Evolutionary conservation across 1,284 basidiomycete genomes (phyloP), one percentile per base, ranked within the genome.

Genomic region (Ustilago curta): DNA sequence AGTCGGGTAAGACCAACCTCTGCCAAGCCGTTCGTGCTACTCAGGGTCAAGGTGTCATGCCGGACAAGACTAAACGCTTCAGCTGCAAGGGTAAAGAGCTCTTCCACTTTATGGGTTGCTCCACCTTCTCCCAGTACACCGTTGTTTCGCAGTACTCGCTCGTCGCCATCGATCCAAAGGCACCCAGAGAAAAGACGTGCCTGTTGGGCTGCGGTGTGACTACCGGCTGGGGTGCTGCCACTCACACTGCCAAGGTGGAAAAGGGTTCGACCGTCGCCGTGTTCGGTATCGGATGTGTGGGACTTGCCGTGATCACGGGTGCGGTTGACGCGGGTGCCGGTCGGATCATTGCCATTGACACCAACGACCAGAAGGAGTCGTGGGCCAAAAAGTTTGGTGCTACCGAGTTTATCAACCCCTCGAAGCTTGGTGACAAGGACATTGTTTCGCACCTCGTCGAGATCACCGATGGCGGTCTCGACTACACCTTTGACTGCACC

Each of bases 111-210:
- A 99, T 99, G 97, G 96, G 96, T 50, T 94, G 92, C 23, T 97
- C 95, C 48, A 97, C 96, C 5, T 99, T 99, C 88, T 95, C 94
- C 25, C 95, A 99, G 86, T 99, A 99, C 88, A 99, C 97, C 12
- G 97, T 99, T 61, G 95, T 99, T 5, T 93, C 94, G 53, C 94
- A 99, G 82, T 95, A 95, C 70, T 98, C 95, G 35, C 93, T 99
- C 23, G 96, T 99, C 44, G 91, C 93, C 25, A 91, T 99, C 70
- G 91, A 92, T 87, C 67, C 90, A 70, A 88, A 90, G 78, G 97
- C 96, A 1, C 93, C 94, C 11, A 89, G 98, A 32, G 92, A 98
- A 56, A 97, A 95, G 85, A 93, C 95, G 23, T 99, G 97, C 86
- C 88, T 99, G 57, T 79, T 87, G n/a, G 95, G 95, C 18, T 97